Evolutionary conservation across 805 yeast genomes (phyloP).

Genomic region (Candida sanyiensis): DNA sequence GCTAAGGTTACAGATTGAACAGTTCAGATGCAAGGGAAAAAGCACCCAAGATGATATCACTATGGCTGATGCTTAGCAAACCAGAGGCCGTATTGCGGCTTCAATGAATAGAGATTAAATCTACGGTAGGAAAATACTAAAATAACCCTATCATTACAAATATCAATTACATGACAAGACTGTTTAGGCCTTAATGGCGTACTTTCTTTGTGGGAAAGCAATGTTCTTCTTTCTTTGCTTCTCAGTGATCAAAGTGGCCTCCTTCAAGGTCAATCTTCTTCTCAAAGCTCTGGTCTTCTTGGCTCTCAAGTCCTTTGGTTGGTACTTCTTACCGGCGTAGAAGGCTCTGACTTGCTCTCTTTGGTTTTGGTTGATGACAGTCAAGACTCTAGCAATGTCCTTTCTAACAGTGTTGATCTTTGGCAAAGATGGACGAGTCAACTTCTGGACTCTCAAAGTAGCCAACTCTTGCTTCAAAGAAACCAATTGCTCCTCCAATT

Average conservation of each 20-base stretch:
- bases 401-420: conserved; percentile 96
- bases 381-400: conserved; percentile 96
- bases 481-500: conserved; percentile 88
- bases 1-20: conserved; percentile 53
- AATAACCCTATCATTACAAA: conserved; percentile 26
- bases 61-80: conserved; percentile 14
- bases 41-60: conserved; percentile 10
- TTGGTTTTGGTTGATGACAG: conserved; percentile 94
- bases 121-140: no score
- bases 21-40: conserved; percentile 29
- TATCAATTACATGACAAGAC: conserved; percentile 11
- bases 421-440: conserved; percentile 89
- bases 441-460: conserved; percentile 91
- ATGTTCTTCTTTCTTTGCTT: conserved; percentile 87
- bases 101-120: no score
- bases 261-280: conserved; percentile 88
- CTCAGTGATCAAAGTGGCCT: conserved; percentile 74
- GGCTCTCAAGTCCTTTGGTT: conserved; percentile 98
- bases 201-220: conserved; percentile 98
- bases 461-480: conserved; percentile 97
- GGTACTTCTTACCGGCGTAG: conserved; percentile 92
- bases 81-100: no score
- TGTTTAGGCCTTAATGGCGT: conserved; percentile 93
- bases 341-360: conserved; percentile 91
- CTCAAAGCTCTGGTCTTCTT: conserved; percentile 99